These are phyloP conservation scores for Nemania sp. DNA, from an alignment of 2,329 filamentous ascomycete genomes.

Conservation along the genomic window DNA sequence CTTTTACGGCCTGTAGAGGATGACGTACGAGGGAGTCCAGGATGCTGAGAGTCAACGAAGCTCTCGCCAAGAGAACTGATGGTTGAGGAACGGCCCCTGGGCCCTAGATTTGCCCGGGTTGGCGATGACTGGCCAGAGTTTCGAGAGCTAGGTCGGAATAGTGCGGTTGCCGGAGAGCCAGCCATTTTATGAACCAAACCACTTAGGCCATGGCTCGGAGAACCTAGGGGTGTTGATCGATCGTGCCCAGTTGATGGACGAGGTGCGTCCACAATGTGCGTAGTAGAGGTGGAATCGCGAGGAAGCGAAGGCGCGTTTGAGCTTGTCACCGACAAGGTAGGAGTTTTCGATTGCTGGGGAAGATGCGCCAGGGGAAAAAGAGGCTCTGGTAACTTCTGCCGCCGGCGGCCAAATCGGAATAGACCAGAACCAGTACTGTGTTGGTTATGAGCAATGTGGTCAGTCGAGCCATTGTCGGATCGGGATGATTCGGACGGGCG, in stretches of 20 bases:
- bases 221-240: slow-evolving; percentile 41
- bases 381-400: slow-evolving; percentile 71
- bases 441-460: slow-evolving; percentile 61
- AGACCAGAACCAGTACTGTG: slow-evolving; percentile 70
- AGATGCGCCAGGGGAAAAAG: slow-evolving; percentile 85
- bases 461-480: slow-evolving; percentile 80
- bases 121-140: slow-evolving; percentile 70
- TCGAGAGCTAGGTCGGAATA: slow-evolving; percentile 53
- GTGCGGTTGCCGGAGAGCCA: slow-evolving; percentile 51
- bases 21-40: slow-evolving; percentile 73
- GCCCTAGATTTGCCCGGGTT: slow-evolving; percentile 59
- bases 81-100: slow-evolving; percentile 83
- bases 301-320: slow-evolving; percentile 51
- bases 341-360: slow-evolving; percentile 68
- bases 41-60: slow-evolving; percentile 69
- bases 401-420: slow-evolving; percentile 78
- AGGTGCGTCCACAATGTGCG: slow-evolving; percentile 28
- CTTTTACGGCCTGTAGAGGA: slow-evolving; percentile 91
- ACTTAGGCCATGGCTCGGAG: slow-evolving; percentile 39
- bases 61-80: slow-evolving; percentile 78
- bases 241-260: slow-evolving; percentile 37
- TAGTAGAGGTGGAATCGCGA: slow-evolving; percentile 40
- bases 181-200: slow-evolving; percentile 40
- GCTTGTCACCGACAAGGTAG: slow-evolving; percentile 38
- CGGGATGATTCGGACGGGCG: slow-evolving; percentile 84